Evolutionary conservation across 2,329 filamentous ascomycete species (phyloP), one percentile per base, ranked within the genome.

Genomic region (Talaromyces amestolkiae): DNA sequence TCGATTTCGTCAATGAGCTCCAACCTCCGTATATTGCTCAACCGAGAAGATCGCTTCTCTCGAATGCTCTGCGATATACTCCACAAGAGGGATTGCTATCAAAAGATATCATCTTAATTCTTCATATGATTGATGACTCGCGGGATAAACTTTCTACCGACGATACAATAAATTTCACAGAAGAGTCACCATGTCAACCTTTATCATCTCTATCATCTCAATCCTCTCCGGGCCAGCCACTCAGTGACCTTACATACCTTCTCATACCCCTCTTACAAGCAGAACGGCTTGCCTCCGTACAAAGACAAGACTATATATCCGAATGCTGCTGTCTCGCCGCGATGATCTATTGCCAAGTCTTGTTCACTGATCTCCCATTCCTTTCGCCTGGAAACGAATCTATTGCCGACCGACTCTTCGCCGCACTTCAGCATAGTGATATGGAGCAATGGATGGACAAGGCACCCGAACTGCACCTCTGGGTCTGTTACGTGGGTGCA

Each of bases 321-420:
- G 59, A 61, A 41, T 61, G 59, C 45, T 61, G 59, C 9, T 61
- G 59, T 39, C 59, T 61, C 4, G 59, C 59, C 31, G 59, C 59
- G 15, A 61, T 61, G 19, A 61, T 61, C n/a, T 61, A 61, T 37
- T 61, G n/a, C 43, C 45, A 49, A 17, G 59, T 39, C 45, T n/a
- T 61, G 3, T 61, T 10, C 33, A 41, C 33, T 8, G 47, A 53
- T 33, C 2, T 49, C 13, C 59, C 59, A 53, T 61, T 61, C 15
- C 41, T 49, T 41, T 61, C 59, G 33, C 59, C 59, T 22, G 33
- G 35, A 22, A 61, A 61, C 19, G 59, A 61, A 27, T 17, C 59
- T 22, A 51, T 51, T 4, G 59, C 59, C 31, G 17, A 53, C 33
- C 59, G 39, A 53, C 59, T 61, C 53, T 61, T 53, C 6, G 4